These are phyloP conservation scores for Penicillium subrubescens DNA, from an alignment of 495 filamentous ascomycete species.

Conservation along the genomic window DNA sequence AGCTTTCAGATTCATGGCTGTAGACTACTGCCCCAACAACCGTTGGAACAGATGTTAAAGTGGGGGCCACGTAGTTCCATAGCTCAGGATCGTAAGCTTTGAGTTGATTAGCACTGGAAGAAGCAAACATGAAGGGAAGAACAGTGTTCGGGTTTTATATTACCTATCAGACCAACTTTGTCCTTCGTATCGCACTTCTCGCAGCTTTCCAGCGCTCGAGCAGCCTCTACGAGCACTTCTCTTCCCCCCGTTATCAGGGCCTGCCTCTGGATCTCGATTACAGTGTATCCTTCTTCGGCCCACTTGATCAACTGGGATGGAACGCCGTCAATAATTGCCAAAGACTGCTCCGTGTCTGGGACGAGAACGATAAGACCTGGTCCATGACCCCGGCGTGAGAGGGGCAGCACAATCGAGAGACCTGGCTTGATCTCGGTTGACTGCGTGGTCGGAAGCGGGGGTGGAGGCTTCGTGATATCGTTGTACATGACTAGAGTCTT, in stretches of 20 bases:
- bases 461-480: slow-evolving; percentile 1
- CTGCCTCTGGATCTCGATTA: slow-evolving; percentile 15
- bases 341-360: background rate
- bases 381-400: background rate
- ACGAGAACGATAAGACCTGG: background rate
- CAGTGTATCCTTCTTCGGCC: slow-evolving; percentile 26
- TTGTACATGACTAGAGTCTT: background rate
- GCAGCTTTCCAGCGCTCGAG: background rate
- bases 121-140: background rate
- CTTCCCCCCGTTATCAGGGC: background rate
- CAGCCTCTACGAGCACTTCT: background rate
- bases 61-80: slow-evolving; percentile 2
- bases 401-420: background rate
- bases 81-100: background rate
- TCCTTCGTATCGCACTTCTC: background rate
- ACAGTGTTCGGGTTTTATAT: background rate
- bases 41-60: background rate
- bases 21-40: background rate
- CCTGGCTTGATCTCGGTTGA: background rate
- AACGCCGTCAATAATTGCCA: background rate
- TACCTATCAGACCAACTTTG: background rate
- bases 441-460: background rate
- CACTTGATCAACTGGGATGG: slow-evolving; percentile 21
- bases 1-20: background rate
- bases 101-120: background rate